A percentile compares a stretch with the other conserved stretches of the same genome.
Evolutionary conservation across 2,329 filamentous ascomycete genomes (phyloP).

Genomic region (Fusarium sp.): DNA sequence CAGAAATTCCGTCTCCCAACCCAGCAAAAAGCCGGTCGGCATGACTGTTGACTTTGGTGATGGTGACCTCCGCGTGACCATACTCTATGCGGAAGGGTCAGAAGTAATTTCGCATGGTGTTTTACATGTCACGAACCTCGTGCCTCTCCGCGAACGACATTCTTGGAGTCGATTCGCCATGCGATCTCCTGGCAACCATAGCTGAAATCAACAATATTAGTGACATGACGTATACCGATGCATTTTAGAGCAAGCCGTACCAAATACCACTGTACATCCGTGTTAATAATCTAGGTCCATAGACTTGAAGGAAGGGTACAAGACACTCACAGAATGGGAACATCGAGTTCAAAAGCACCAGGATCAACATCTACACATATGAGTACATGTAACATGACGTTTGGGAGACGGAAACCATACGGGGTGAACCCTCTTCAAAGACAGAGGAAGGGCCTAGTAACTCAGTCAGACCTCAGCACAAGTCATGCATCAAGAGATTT

Average conservation of each 20-base stretch:
- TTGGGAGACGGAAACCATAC: background rate
- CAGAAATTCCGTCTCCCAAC: background rate
- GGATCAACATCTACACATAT: background rate
- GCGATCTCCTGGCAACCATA: background rate
- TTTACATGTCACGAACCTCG: background rate
- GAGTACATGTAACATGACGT: background rate
- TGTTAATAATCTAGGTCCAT: background rate
- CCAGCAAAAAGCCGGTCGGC: background rate
- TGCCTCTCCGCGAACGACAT: background rate
- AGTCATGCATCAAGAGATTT: background rate
- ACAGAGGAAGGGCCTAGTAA: background rate
- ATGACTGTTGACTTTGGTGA: background rate
- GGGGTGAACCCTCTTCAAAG: background rate
- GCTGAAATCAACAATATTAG: background rate
- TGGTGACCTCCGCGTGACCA: background rate
- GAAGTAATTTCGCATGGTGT: background rate
- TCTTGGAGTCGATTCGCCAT: background rate
- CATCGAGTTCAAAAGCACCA: background rate
- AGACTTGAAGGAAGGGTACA: background rate
- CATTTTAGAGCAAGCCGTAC: background rate
- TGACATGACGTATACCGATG: background rate
- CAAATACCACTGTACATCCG: background rate
- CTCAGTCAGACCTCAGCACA: background rate
- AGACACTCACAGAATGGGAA: background rate
- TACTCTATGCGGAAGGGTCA: background rate